Conservation (phyloP, 768 basidiomycete species). For the Auricularia sp. region DNA sequence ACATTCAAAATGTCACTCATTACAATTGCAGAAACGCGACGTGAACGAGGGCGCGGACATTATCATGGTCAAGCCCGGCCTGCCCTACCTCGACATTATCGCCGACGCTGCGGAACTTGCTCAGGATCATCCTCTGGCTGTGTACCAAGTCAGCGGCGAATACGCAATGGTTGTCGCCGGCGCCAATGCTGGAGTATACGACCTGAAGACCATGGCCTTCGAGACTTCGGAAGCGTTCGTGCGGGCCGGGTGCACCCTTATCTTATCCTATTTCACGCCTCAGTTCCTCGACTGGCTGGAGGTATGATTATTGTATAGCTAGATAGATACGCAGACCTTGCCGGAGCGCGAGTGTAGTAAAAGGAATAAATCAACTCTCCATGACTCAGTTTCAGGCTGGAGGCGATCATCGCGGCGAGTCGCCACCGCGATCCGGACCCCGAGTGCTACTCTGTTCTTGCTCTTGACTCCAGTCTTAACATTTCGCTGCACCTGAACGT, state of each 20-base stretch:
- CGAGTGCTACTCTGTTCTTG: too few species aligned
- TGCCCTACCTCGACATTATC: constrained; percentile 96
- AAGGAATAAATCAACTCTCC: too few species aligned
- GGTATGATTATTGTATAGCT: neutral
- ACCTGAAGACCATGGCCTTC: constrained; percentile 85
- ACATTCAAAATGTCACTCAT: neutral
- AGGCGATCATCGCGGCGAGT: too few species aligned
- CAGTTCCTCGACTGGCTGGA: constrained; percentile 86
- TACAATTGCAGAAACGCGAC: constrained; percentile 62
- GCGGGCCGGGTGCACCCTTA: constrained; percentile 86
- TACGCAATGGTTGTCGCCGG: constrained; percentile 96
- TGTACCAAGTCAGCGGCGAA: constrained; percentile 96
- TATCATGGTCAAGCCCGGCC: constrained; percentile 95
- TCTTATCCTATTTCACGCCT: constrained; percentile 93
- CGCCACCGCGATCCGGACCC: too few species aligned
- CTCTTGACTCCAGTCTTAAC: too few species aligned
- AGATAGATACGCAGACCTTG: neutral
- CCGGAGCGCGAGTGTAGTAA: neutral
- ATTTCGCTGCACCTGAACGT: too few species aligned
- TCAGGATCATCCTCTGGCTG: constrained; percentile 84
- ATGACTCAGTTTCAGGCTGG: too few species aligned
- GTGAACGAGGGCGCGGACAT: constrained; percentile 89
- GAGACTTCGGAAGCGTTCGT: constrained; percentile 88
- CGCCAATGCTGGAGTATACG: constrained; percentile 88
- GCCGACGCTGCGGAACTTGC: constrained; percentile 75